Conservation (phyloP, 352 stramenopile species). For the Achlya hypogyna region DNA sequence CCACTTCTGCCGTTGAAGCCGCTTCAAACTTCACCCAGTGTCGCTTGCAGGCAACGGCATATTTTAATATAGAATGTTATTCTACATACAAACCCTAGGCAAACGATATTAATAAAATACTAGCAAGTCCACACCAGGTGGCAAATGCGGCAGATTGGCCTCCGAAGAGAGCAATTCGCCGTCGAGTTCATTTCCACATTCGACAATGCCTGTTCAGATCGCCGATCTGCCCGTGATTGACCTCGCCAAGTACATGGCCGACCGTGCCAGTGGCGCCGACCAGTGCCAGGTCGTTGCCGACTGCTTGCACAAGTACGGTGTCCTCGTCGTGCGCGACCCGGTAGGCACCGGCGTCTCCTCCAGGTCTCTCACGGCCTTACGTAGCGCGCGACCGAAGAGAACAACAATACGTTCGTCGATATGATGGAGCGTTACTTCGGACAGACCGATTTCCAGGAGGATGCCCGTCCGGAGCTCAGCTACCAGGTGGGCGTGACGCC, state of each 20-base stretch:
- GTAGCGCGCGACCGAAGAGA: constrained; percentile 50
- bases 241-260: constrained; percentile 69
- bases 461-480: constrained; percentile 81
- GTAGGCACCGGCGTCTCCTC: constrained; percentile 19
- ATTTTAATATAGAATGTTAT: background rate
- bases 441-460: constrained; percentile 73
- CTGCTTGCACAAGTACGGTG: constrained; percentile 78
- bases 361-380: background rate
- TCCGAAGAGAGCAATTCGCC: background rate
- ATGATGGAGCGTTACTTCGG: constrained; percentile 93
- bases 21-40: background rate
- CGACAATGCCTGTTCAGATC: constrained; percentile 1
- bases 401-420: constrained; percentile 83
- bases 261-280: constrained; percentile 27
- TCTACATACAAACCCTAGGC: background rate
- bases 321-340: constrained; percentile 73
- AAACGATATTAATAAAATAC: background rate
- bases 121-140: background rate
- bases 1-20: background rate
- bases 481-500: constrained; percentile 88
- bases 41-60: background rate
- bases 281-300: constrained; percentile 72
- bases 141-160: background rate
- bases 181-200: background rate
- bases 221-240: constrained; percentile 60